Percentiles rank a stretch among this genome's conserved stretches.
phyloP scores from a whole-genome alignment of 2,329 filamentous ascomycete species.

The Xylaria sp. region DNA sequence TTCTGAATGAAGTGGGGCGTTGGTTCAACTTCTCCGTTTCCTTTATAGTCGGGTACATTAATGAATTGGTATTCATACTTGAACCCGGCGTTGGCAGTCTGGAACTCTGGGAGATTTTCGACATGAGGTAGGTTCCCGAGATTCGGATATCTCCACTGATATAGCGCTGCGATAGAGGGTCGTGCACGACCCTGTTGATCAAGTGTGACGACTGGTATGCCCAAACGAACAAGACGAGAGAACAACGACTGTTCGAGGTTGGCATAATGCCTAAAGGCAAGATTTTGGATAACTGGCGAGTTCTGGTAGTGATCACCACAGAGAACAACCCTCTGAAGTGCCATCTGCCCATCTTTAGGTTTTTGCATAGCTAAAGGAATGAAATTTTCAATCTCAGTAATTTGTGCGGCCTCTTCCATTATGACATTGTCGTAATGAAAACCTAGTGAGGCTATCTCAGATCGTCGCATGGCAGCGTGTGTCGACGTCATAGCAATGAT shows the following conservation, averaged over 20 bases:
- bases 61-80: slow-evolving; percentile 96
- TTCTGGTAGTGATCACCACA: slow-evolving; percentile 98
- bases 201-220: slow-evolving; percentile 87
- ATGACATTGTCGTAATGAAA: slow-evolving; percentile 98
- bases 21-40: slow-evolving; percentile 84
- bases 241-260: slow-evolving; percentile 97
- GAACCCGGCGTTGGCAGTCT: slow-evolving; percentile 87
- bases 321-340: slow-evolving; percentile 85
- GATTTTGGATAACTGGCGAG: slow-evolving; percentile 91
- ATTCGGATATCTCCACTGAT: slow-evolving; percentile 88
- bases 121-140: slow-evolving; percentile 82
- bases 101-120: slow-evolving; percentile 71
- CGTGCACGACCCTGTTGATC: slow-evolving; percentile 94
- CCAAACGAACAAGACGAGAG: slow-evolving; percentile 84
- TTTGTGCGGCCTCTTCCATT: slow-evolving; percentile 98
- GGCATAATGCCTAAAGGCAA: slow-evolving; percentile 92
- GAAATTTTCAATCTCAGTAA: slow-evolving; percentile 97
- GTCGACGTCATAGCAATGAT: slow-evolving; percentile 99
- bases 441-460: slow-evolving; percentile 88
- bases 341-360: slow-evolving; percentile 71
- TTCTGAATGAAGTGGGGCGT: slow-evolving; percentile 97
- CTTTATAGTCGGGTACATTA: slow-evolving; percentile 92
- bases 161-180: slow-evolving; percentile 84
- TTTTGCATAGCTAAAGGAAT: slow-evolving; percentile 93
- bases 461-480: slow-evolving; percentile 90